A percentile compares a stretch with the other conserved stretches of the same genome.
These are phyloP conservation scores for Silene noctiflora DNA, from an alignment of 179 eudicot genomes.

Conservation along the genomic window DNA sequence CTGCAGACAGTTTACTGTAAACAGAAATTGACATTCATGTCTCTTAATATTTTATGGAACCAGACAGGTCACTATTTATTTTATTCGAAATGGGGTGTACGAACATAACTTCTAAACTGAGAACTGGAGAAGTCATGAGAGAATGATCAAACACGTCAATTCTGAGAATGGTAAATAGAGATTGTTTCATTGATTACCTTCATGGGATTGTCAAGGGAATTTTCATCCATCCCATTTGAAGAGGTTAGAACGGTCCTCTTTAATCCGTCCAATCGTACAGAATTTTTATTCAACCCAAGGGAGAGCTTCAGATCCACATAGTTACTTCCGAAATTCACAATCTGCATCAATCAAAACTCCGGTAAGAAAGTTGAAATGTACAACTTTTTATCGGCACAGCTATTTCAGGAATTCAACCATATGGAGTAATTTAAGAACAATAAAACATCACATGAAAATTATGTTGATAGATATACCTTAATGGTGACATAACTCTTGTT, in stretches of 20 bases:
- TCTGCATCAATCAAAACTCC: conserved; percentile 31
- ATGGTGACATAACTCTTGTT: conserved; percentile 54
- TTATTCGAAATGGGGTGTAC: not conserved
- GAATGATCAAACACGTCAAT: not conserved
- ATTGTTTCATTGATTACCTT: conserved; percentile 47
- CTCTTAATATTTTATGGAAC: not conserved
- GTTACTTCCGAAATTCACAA: conserved; percentile 66
- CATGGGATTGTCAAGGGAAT: conserved; percentile 56
- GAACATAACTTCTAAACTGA: not conserved
- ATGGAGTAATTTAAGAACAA: not conserved
- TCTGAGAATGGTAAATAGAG: not conserved
- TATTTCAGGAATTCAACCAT: not conserved
- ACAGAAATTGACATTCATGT: not conserved
- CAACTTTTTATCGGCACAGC: not conserved
- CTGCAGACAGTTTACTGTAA: no score
- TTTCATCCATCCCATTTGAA: conserved; percentile 63
- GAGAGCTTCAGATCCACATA: conserved; percentile 50
- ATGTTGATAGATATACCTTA: conserved; percentile 42
- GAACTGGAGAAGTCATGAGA: not conserved
- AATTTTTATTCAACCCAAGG: conserved; percentile 40
- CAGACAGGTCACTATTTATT: not conserved
- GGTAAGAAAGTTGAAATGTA: not conserved
- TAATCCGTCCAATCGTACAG: conserved; percentile 38
- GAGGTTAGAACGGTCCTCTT: conserved; percentile 60
- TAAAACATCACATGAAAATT: not conserved